Evolutionary conservation across 179 eudicot genomes (phyloP), one percentile per base, ranked within the genome.

Genomic region (Camellia oleifera): DNA sequence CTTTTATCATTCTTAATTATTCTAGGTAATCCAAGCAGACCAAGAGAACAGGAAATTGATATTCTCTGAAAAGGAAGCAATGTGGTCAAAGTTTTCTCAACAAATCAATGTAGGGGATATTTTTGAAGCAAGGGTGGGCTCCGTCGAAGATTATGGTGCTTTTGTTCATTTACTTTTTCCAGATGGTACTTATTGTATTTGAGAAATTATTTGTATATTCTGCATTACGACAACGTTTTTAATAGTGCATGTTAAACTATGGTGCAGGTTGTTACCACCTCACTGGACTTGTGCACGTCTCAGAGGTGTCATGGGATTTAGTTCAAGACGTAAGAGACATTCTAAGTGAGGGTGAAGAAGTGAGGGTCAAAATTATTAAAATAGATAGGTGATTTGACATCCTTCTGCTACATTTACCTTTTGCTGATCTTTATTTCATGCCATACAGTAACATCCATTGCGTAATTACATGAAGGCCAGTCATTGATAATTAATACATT

Each of bases 281-380:
- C 70, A 94, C 98, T 64, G 99, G 99, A 70, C 90, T 94, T 65
- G 93, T 96, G 68, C 99, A 94, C 83, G 85, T 94, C 75, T 96
- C 99, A 3, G 99, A 96, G 85, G 96, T 96, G 66, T 96, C 99
- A 9, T 96, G 99, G 99, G 98, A 96, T 86, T 88, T 88, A 72
- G 93, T 96, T 83, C 98, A 92, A 78, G 98, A 96, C 76, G 92
- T 88, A 52, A 87, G 98, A 77, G 97, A 96, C 79, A 77, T 91
- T 85, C 86, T 96, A 58, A 85, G 83, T 40, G 92, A 82, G 82
- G 98, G 97, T 75, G 98, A 96, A 80, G 83, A 88, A 73, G 92
- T 91, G 79, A 88, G 86, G 88, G 97, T 88, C 78, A 96, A 94
- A 85, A 74, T 96, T 81, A 84, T 85, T 50, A 84, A 85, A 32